Base-by-base conservation (phyloP, 2,329 filamentous ascomycete species). In the Fusarium marasasianum region DNA sequence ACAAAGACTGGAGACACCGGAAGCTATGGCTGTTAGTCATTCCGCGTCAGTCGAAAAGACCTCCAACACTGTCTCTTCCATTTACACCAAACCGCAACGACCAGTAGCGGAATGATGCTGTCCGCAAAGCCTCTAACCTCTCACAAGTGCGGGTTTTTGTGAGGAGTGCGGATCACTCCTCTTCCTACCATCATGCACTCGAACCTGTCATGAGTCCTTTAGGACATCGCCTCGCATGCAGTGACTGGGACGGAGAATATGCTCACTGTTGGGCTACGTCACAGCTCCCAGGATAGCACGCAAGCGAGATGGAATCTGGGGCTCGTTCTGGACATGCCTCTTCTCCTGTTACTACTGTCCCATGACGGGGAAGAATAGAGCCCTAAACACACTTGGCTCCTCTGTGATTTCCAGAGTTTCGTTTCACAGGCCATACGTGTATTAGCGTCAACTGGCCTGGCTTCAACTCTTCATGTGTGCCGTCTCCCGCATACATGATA, bases 221-320 rank as follows among this genome's bases (percentile, higher is more conserved):
- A 7, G 17, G 5, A 4, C 6, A 26, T 24, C n/a, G 5, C 17
- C 18, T 6, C 9, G n/a, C 2, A 53, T 53, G 9, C 18, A 6
- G 18, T 37, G 18, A 35, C 12, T 24, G 13, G 17, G n/a, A 17
- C 13, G 6, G 33, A 26, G 3, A 18, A 35, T 17, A 35, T 35
- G 8, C 33, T 35, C 33, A 35, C 14, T 35, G 40, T 76, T 9
- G 63, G 61, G 61, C 14, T 69, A 45, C 15, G 72, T 77, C 20
- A 58, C 60, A 20, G 72, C 67, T 3, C 67, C 61, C 20, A 69
- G 54, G 56, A 44, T 47, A 11, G 55, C 65, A 20, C 56, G 63
- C 3, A 48, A 59, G 9, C 38, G 43, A 11, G 37, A 48, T 15
- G 50, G 56, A 13, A 29, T 48, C 26, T 68, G 45, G 62, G 24